Conservation (phyloP, 2,329 filamentous ascomycete species). For the Penicillium concentricum region DNA sequence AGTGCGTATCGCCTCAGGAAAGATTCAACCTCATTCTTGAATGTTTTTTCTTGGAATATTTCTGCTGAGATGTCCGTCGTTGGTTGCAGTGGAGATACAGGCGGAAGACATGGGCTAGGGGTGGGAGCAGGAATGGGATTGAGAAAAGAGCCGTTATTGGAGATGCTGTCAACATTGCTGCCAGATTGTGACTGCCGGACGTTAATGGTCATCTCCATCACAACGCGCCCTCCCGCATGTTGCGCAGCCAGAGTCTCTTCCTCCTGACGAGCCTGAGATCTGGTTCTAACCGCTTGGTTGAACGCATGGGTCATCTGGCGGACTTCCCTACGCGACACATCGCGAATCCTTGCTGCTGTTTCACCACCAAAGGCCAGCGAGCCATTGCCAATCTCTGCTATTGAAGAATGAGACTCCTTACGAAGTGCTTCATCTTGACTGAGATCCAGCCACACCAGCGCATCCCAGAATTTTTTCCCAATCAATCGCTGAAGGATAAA, state of each 20-base stretch:
- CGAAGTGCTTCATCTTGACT: neutral
- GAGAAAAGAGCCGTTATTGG: neutral
- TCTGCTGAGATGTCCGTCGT: neutral
- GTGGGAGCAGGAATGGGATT: neutral
- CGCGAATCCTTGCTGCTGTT: slow-evolving; percentile 5
- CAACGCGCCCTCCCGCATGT: neutral
- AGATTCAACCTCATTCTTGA: slow-evolving; percentile 18
- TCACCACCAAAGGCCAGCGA: slow-evolving; percentile 13
- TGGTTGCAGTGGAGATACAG: neutral
- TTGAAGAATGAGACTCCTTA: neutral
- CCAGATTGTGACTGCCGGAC: neutral
- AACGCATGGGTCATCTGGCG: neutral
- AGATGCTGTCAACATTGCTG: neutral
- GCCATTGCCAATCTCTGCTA: slow-evolving; percentile 15
- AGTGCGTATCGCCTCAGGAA: slow-evolving; percentile 19
- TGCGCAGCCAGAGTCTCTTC: neutral
- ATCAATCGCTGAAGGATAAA: slow-evolving; percentile 16
- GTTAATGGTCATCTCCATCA: neutral
- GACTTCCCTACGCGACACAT: neutral
- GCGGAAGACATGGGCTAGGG: neutral
- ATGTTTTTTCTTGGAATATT: neutral
- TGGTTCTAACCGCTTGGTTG: neutral
- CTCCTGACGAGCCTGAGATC: neutral
- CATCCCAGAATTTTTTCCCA: slow-evolving; percentile 11
- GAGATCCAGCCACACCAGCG: neutral